Base-by-base conservation (phyloP, 176 grass and related monocot genomes). In the Avena insularis region DNA sequence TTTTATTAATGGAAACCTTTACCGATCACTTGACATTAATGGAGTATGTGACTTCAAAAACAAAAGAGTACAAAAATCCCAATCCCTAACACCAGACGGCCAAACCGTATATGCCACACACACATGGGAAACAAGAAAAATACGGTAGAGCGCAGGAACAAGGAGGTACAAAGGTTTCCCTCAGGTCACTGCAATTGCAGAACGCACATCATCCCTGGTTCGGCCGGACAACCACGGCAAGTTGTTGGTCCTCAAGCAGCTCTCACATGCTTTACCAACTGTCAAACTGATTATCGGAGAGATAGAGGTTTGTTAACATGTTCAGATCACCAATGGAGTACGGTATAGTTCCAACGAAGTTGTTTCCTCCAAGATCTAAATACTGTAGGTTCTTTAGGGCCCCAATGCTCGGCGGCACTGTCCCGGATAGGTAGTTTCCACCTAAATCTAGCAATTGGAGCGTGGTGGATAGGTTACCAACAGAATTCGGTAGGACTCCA, bases 261-360 rank as follows among this genome's bases (percentile, higher is more conserved):
- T 1, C 47, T 1, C 9, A 4, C 38, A 40, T 40, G 38, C 38
- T 4, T 5, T 40, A 40, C 38, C 38, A 40, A 25, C 17, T 2
- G 2, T 11, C n/a, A 62, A 62, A 25, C n/a, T 62, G 59, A 12
- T 62, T 25, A 1, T 62, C 3, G 9, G 9, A 25, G 25, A 20
- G 4, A 20, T n/a, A 8, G 56, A 8, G 56, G 1, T 54, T 21
- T 20, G 25, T 78, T 59, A 93, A 62, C 27, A 80, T 59, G 40
- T 17, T 56, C 31, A 90, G 68, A 65, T 92, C 84, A n/a, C 78
- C 82, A 31, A 90, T 9, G 35, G 7, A 70, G 6, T 17, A 20
- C 1, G 66, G 66, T 70, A 86, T 66, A 2, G 4, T 8, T 9
- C 88, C 84, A 69, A 21, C 59, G 12, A 90, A 77, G 9, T 40